Evolutionary conservation across 2,329 filamentous ascomycete genomes (phyloP).

Genomic region (Clarireedia monteithiana): DNA sequence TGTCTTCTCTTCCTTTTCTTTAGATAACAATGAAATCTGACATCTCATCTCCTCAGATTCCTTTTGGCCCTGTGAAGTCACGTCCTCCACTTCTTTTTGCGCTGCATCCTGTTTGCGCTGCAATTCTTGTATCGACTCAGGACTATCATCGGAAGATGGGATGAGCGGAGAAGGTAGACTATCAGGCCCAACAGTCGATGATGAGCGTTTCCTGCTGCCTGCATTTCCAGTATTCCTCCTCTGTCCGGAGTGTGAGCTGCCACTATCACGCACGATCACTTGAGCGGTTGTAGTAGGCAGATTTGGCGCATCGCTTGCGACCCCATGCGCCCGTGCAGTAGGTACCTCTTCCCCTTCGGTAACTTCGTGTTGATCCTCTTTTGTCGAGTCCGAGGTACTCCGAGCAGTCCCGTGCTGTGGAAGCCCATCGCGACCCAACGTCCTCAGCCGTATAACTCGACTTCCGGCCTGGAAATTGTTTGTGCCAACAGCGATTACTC

Average conservation of each 20-base stretch:
- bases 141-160: conserved; percentile 42
- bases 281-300: conserved; percentile 50
- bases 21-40: conserved; percentile 59
- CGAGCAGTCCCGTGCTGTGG: conserved; percentile 51
- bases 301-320: conserved; percentile 52
- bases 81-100: conserved; percentile 75
- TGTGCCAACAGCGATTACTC: conserved; percentile 83
- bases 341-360: conserved; percentile 41
- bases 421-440: conserved; percentile 57
- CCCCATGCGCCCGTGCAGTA: conserved; percentile 36
- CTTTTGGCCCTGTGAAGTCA: conserved; percentile 59
- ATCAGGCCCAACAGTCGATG: conserved; percentile 45
- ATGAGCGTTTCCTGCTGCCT: conserved; percentile 67
- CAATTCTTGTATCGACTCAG: conserved; percentile 65
- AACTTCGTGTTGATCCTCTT: conserved; percentile 40
- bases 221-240: conserved; percentile 65
- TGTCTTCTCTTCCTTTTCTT: conserved; percentile 72
- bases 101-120: conserved; percentile 75
- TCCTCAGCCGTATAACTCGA: conserved; percentile 74
- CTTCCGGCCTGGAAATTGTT: conserved; percentile 92
- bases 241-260: conserved; percentile 41
- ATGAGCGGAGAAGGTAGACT: conserved; percentile 31
- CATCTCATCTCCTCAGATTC: conserved; percentile 65
- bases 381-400: conserved; percentile 47
- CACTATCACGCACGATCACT: conserved; percentile 58